A percentile compares a stretch with the other conserved stretches of the same genome.
phyloP scores from a whole-genome alignment of 2,329 filamentous ascomycete genomes.

The Arthrinium phaeospermum region DNA sequence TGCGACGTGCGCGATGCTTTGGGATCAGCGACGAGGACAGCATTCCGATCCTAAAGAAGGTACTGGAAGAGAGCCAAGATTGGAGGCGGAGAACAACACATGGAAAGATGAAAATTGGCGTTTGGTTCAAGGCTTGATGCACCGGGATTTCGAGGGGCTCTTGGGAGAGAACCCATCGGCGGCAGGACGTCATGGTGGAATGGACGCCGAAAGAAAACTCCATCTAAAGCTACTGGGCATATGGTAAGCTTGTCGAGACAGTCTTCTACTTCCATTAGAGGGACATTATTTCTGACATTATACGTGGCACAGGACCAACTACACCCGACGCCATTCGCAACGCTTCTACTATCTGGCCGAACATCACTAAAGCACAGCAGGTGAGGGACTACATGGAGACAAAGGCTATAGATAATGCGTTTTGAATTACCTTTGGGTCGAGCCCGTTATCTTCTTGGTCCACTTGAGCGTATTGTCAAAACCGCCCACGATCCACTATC shows the following conservation, averaged over 20 bases:
- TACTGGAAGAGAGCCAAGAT: not conserved
- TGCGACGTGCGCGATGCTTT: constrained; percentile 25
- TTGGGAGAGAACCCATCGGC: not conserved
- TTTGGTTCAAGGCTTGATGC: not conserved
- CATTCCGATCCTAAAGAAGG: constrained; percentile 14
- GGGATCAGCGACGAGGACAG: constrained; percentile 22
- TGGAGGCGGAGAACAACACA: not conserved
- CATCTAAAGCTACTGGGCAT: not conserved
- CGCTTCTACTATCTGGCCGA: not conserved
- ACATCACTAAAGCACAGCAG: not conserved
- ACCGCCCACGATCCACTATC: not conserved
- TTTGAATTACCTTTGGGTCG: not conserved
- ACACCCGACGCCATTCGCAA: not conserved
- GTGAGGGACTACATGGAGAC: too few species aligned
- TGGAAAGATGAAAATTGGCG: not conserved
- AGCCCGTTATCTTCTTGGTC: not conserved
- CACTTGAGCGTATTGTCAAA: not conserved
- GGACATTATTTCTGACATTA: not conserved
- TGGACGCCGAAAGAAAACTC: not conserved
- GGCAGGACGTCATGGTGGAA: not conserved
- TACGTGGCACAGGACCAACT: not conserved
- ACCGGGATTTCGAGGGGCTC: not conserved
- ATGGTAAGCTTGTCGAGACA: not conserved
- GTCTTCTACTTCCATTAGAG: not conserved
- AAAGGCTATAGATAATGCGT: too few species aligned